Evolutionary conservation across 2,329 filamentous ascomycete genomes (phyloP).

Genomic region (Aspergillus sp.): DNA sequence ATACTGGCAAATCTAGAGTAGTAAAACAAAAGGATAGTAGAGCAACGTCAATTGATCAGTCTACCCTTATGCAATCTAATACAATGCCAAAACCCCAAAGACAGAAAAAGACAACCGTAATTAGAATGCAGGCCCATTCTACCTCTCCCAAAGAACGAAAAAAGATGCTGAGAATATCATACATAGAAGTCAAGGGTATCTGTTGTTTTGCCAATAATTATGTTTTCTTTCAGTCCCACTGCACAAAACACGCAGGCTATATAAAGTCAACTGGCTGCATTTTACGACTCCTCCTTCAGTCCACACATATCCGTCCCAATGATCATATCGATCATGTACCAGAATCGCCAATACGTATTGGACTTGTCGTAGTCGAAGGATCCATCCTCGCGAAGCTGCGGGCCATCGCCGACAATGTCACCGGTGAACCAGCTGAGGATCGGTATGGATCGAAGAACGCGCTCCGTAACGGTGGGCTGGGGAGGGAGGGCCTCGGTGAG

Average conservation of each 20-base stretch:
- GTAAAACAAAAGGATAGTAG: no score
- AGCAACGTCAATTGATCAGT: no score
- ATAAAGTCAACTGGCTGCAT: neutral
- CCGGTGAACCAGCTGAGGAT: slow-evolving; percentile 64
- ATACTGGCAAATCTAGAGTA: no score
- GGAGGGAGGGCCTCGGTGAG: slow-evolving; percentile 64
- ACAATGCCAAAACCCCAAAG: neutral
- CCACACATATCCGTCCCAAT: slow-evolving; percentile 57
- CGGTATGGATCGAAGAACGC: slow-evolving; percentile 57
- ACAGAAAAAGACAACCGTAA: neutral
- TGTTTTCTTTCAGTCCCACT: neutral
- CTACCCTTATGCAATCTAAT: neutral
- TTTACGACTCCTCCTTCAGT: slow-evolving; percentile 43
- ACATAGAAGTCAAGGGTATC: slow-evolving; percentile 1
- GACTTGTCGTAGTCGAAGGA: slow-evolving; percentile 61
- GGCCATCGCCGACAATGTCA: slow-evolving; percentile 41
- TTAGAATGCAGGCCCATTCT: no score
- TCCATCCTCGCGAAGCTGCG: slow-evolving; percentile 38
- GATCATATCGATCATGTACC: slow-evolving; percentile 48
- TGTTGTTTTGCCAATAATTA: neutral
- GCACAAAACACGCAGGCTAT: neutral
- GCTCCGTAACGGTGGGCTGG: slow-evolving; percentile 57
- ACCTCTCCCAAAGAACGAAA: neutral
- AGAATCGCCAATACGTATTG: slow-evolving; percentile 53
- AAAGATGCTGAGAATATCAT: neutral